Conservation (phyloP, 129 eudicot genomes). For the Helianthus annuus region HanXRQr2.0-SUNRISE NC_035436.2:62979371-62979870, state of each 20-base stretch:
- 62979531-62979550: neutral
- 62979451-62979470: constrained; percentile 4
- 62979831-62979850: constrained; percentile 8
- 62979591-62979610: constrained; percentile 75
- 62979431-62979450: neutral
- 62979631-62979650: constrained; percentile 57
- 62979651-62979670: constrained; percentile 85
- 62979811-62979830: neutral
- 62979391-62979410: neutral
- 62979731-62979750: neutral
- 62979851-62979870: neutral
- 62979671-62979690: constrained; percentile 54
- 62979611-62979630: constrained; percentile 38
- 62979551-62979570: neutral
- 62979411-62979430: neutral
- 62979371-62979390: constrained; percentile 4
- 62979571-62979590: constrained; percentile 53
- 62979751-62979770: constrained; percentile 1
- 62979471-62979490: neutral
- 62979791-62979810: neutral
- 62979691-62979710: neutral
- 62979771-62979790: neutral
- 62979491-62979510: neutral
- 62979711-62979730: neutral
- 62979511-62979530: neutral